Base-by-base conservation (phyloP, 225 moss, liverwort and hornwort species). In the Takakia lepidozioides region DNA sequence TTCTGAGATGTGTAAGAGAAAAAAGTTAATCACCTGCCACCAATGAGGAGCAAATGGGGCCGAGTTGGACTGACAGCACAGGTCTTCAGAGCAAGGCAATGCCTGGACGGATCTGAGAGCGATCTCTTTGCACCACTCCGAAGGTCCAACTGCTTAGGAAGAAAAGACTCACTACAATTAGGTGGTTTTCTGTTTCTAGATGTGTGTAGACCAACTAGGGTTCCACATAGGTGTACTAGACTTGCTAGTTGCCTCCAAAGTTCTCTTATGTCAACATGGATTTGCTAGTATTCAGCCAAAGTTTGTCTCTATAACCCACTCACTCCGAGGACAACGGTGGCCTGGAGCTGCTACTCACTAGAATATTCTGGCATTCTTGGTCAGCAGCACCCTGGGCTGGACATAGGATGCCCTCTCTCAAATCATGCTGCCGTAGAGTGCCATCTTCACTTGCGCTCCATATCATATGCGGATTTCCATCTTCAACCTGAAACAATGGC, bases 361-460 rank as follows among this genome's bases (percentile, higher is more conserved):
- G 87, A 62, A 98, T 85, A 48, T 98, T 98, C 32, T 91, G 73
- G 67, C 98, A 98, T 21, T 87, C 91, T 60, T 84, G 80, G 55
- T 58, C 68, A 29, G 76, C 58, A 32, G 83, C 74, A 42, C 62
- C 82, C 61, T 77, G 64, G 37, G 83, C 48, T 53, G 93, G 93
- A 63, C 98, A 98, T 45, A 77, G 56, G 55, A 91, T 60, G 46
- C 81, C 73, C 72, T 91, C 87, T 52, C 98, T 73, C 29, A 98
- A 72, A 69, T 98, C 98, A 79, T 98, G 98, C 61, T 98, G 98
- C 39, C 98, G 66, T 38, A 98, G 58, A 32, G 98, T 98, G 48
- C 91, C 98, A 68, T 98, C 98, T 59, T 98, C 98, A 55, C 98
- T 98, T 51, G 98, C 98, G 53, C 98, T 98, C 98, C 91, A 98